Evolutionary conservation across 108 stramenopile species (phyloP).

Genomic region (Aurantiochytrium sp.): DNA sequence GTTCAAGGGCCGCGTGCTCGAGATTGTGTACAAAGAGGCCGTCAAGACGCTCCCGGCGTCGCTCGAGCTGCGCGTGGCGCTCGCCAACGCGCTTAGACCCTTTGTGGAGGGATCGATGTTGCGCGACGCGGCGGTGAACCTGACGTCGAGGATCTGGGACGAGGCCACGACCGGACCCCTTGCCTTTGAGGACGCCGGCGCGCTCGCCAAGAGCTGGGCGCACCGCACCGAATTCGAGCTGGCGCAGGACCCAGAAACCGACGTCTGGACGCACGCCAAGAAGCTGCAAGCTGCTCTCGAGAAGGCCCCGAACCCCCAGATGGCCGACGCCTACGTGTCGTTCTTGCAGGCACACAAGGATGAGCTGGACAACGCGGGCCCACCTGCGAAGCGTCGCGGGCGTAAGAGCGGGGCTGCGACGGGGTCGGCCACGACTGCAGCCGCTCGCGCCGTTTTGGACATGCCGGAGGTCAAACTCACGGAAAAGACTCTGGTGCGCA

Average conservation of each 20-base stretch:
- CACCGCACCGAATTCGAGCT: not conserved
- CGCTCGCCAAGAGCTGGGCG: not conserved
- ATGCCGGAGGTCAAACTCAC: not conserved
- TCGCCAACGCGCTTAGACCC: not conserved
- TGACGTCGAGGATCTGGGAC: not conserved
- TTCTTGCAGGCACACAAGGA: not conserved
- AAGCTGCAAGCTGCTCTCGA: not conserved
- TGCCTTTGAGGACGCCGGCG: not conserved
- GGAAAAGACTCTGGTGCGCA: not conserved
- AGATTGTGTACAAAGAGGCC: constrained; percentile 20
- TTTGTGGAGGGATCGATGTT: not conserved
- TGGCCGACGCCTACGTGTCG: not conserved
- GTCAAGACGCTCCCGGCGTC: not conserved
- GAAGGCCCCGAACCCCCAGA: not conserved
- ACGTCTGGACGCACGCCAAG: not conserved
- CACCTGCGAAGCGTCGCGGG: not conserved
- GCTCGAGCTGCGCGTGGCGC: not conserved
- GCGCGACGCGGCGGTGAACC: not conserved
- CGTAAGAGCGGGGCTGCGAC: too few species aligned
- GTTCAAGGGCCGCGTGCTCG: not conserved
- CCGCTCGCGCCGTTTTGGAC: not conserved
- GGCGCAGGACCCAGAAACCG: not conserved
- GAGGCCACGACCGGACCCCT: not conserved
- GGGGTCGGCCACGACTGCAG: not conserved
- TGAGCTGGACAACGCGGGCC: not conserved